Percentiles rank a stretch among this genome's conserved stretches.
Evolutionary conservation across 306 rosid genomes (phyloP).

Genomic region (Vigna trinervia): DNA sequence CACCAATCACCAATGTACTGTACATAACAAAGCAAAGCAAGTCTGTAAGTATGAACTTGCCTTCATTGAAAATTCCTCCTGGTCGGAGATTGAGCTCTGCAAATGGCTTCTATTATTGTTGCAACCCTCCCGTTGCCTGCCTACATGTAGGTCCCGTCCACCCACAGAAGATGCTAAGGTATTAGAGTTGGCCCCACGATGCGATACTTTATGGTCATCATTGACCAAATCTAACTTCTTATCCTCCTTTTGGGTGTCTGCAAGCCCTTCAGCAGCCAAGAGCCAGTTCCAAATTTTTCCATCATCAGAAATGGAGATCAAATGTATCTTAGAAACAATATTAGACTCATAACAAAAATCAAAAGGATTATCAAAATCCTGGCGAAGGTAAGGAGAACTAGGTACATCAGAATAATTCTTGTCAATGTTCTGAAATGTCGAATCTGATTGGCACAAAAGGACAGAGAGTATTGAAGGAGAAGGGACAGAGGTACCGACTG

Average conservation of each 20-base stretch:
- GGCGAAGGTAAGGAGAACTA: constrained; percentile 64
- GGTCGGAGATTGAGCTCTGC: constrained; percentile 52
- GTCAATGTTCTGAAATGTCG: constrained; percentile 71
- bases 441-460: constrained; percentile 79
- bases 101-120: constrained; percentile 46
- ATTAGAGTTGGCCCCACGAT: constrained; percentile 51
- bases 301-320: constrained; percentile 94
- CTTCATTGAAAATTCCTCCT: constrained; percentile 67
- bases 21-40: constrained; percentile 41
- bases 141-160: constrained; percentile 50
- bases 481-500: constrained; percentile 88
- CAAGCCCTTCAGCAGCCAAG: constrained; percentile 74
- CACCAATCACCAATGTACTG: constrained; percentile 8
- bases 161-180: constrained; percentile 49
- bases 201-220: constrained; percentile 46
- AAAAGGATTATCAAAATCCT: constrained; percentile 89
- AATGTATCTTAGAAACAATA: constrained; percentile 69
- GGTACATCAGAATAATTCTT: constrained; percentile 70
- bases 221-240: constrained; percentile 52
- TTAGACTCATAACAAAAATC: constrained; percentile 68
- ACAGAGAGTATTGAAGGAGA: constrained; percentile 81
- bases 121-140: constrained; percentile 52
- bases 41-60: constrained; percentile 50
- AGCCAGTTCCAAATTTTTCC: constrained; percentile 98
- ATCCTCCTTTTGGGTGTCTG: constrained; percentile 59